Evolutionary conservation across 1,284 basidiomycete species (phyloP).

Genomic region (Moesziomyces antarcticus): DNA sequence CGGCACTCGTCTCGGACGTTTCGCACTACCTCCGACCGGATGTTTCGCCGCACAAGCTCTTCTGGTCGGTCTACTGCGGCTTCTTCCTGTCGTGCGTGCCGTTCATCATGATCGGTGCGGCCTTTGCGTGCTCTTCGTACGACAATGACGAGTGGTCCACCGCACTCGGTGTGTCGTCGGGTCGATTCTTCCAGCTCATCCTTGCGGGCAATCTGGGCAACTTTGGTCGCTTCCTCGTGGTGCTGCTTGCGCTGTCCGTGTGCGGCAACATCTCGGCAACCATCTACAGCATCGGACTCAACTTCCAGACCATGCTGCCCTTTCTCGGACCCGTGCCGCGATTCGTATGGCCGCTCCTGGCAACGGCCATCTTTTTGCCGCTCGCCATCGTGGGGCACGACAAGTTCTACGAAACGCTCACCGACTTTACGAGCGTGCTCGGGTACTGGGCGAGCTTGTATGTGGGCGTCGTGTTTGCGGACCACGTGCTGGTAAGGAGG

Average conservation of each 20-base stretch:
- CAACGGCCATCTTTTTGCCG: conserved; percentile 78
- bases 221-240: conserved; percentile 87
- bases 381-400: conserved; percentile 75
- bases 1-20: conserved; percentile 68
- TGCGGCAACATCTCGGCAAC: conserved; percentile 85
- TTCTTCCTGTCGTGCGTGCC: conserved; percentile 74
- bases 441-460: conserved; percentile 78
- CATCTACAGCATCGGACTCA: conserved; percentile 69
- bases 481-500: conserved; percentile 74
- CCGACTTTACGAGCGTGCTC: conserved; percentile 72
- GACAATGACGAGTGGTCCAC: conserved; percentile 72
- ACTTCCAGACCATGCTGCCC: conserved; percentile 73
- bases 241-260: conserved; percentile 78
- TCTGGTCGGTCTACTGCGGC: conserved; percentile 73
- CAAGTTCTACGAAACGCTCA: conserved; percentile 74
- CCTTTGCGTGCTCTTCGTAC: conserved; percentile 72
- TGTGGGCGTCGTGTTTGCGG: conserved; percentile 73
- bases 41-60: conserved; percentile 71
- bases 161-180: conserved; percentile 64
- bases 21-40: conserved; percentile 69
- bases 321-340: conserved; percentile 81
- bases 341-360: conserved; percentile 84
- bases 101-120: conserved; percentile 73
- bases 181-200: conserved; percentile 82
- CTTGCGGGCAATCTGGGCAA: conserved; percentile 74